These are phyloP conservation scores for Pyropia haitanensis DNA, from an alignment of 23 red algal species.

Conservation along the genomic window DNA sequence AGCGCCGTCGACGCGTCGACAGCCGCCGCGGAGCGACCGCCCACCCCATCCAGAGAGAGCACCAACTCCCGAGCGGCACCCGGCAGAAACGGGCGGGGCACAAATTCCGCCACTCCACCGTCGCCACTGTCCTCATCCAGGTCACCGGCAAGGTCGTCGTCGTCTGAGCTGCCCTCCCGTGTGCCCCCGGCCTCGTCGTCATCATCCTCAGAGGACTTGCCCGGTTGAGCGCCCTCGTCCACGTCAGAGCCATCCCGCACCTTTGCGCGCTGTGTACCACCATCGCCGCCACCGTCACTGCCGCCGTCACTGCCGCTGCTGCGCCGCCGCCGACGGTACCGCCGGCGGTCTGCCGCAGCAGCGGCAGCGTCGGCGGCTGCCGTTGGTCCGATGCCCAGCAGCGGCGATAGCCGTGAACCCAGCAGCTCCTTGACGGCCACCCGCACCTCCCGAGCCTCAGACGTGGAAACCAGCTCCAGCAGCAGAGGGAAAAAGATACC, in stretches of 20 bases:
- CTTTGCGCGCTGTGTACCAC: background rate
- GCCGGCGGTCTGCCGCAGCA: no score
- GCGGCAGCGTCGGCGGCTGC: no score
- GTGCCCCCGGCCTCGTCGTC: no score
- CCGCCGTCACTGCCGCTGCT: no score
- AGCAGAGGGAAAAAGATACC: slow-evolving; percentile 27
- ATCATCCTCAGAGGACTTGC: no score
- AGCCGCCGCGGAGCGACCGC: background rate
- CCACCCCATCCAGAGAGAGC: background rate
- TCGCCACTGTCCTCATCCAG: no score
- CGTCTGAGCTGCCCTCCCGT: no score
- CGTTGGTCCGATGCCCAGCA: background rate
- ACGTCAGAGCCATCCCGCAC: background rate
- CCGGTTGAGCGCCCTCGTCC: no score
- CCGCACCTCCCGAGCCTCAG: slow-evolving; percentile 48
- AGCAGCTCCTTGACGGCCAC: slow-evolving; percentile 34
- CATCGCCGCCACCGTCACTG: background rate
- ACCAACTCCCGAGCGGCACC: background rate
- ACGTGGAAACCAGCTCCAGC: slow-evolving; percentile 35
- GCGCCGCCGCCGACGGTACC: no score
- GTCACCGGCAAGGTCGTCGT: no score
- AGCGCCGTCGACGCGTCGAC: background rate
- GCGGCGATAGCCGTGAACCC: slow-evolving; percentile 7
- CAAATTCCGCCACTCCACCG: background rate
- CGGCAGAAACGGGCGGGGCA: background rate